Base-by-base conservation (phyloP, 176 grass and related monocot species). In the Carex kokanica region DNA sequence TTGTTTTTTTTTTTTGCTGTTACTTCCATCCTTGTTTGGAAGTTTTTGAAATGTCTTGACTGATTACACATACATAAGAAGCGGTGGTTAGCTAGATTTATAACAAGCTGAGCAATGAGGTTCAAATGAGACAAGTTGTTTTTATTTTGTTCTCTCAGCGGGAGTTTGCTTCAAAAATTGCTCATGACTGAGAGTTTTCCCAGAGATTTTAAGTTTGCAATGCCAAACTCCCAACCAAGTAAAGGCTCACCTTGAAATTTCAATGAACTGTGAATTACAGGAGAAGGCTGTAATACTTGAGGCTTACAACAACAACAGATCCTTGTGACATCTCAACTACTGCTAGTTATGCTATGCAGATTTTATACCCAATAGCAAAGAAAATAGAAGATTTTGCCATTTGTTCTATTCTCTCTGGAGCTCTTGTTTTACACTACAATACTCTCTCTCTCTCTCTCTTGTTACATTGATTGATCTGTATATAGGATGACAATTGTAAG, bases 201-300 rank as follows among this genome's bases (percentile, higher is more conserved):
- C 62, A 52, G 40, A 86, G 67, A 40, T n/a, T 78, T 78, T 82
- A 51, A 51, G 67, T 52, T 55, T 80, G 16, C 36, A 60, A 56
- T 43, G 32, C 36, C 63, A 86, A 79, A 61, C 56, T 56, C 21
- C 31, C 21, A 63, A 8, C 70, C 73, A 20, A 38, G 36, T 38
- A 38, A 38, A 53, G 12, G 81, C 24, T 67, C n/a, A 45, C 53
- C 59, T 83, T 83, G 2, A 21, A 74, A 29, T 88, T 43, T 43
- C 40, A 43, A 43, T 89, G 81, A 58, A 88, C 23, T 87, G 59
- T 80, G 31, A 32, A 32, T 91, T 88, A 55, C 95, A 98, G 92
- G 92, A 93, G 36, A 98, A 93, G 83, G 60, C 82, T 52, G 89
- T 68, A 45, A 90, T 93, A 78, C 92, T 93, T 86, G 90, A 98